Base-by-base conservation (phyloP, 148 eudicot species). In the Amaranthus cruentus region DNA sequence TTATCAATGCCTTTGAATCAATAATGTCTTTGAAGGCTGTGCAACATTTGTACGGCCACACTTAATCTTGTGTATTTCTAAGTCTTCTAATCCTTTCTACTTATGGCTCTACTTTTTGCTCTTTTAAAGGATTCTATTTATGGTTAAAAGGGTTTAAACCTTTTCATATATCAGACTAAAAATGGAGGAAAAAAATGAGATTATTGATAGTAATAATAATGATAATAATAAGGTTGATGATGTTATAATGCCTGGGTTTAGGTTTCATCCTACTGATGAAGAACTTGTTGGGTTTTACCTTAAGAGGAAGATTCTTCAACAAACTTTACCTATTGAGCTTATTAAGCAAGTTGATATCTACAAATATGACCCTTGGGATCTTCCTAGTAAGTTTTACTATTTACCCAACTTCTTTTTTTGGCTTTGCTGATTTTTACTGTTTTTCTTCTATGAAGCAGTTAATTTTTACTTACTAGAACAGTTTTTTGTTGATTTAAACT, bases 311-410 rank as follows among this genome's bases (percentile, higher is more conserved):
- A 84, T 88, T 73, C 85, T 88, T 56, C 90, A 87, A 7, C 78
- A 84, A 54, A 84, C 88, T 63, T 81, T 90, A 12, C 86, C 96
- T 61, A 85, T 93, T 80, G 96, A 93, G 76, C 86, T 93, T 62
- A 93, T 93, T 80, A 93, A 85, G 83, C 98, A 90, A 75, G 88
- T 93, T 57, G 96, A 93, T 51, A 90, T 92, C 75, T 92, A 92
- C 66, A 92, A 92, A 83, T 87, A 78, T 76, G 97, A 92, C 63
- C 98, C 98, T 43, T 92, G 98, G 98, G 98, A 93, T 87, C 98
- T 93, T 78, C 98, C 96, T 83, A 93, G 98, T 93, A 90, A 82
- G 93, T 81, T 10, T 68, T 57, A 6, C 10, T 71, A 8, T 50
- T 43, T 6, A 2, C 3, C 53, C 64, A 53, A 3, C 4, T 72